Conservation (phyloP, 495 filamentous ascomycete species). For the Penicillium steckii region DNA sequence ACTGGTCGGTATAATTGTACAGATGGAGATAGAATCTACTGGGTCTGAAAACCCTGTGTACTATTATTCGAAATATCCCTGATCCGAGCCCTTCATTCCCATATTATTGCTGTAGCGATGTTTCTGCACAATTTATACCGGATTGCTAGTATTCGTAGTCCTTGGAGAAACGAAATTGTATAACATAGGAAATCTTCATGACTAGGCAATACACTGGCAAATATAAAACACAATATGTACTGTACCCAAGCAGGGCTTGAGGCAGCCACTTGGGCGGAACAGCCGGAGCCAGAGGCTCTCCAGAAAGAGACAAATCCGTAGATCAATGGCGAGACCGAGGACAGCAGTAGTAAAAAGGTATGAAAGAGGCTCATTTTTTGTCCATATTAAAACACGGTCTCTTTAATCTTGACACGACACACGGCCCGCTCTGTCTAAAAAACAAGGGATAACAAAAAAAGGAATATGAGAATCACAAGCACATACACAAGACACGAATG, state of each 20-base stretch:
- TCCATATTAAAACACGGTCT: slow-evolving; percentile 50
- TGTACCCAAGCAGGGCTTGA: slow-evolving; percentile 28
- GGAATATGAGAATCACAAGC: slow-evolving; percentile 24
- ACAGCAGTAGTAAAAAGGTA: slow-evolving; percentile 20
- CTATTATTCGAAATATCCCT: slow-evolving; percentile 5
- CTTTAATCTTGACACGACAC: slow-evolving; percentile 46
- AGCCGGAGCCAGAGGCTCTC: not conserved
- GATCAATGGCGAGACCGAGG: slow-evolving; percentile 19
- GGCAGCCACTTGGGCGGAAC: slow-evolving; percentile 5
- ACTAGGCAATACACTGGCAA: slow-evolving; percentile 32
- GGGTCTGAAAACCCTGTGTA: slow-evolving; percentile 11
- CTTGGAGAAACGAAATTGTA: slow-evolving; percentile 1
- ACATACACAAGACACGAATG: slow-evolving; percentile 27
- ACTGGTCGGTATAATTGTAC: slow-evolving; percentile 11
- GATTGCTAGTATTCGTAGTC: not conserved
- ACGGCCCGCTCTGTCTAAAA: slow-evolving; percentile 44
- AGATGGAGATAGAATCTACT: slow-evolving; percentile 14
- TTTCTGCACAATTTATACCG: not conserved
- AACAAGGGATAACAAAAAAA: slow-evolving; percentile 5
- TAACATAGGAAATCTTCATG: slow-evolving; percentile 33
- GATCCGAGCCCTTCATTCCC: not conserved
- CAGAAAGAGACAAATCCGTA: slow-evolving; percentile 12
- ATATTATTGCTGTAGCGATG: too few relatives aligned
- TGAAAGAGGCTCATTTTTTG: slow-evolving; percentile 40
- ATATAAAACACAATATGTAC: slow-evolving; percentile 30